Evolutionary conservation across 164 flowering plant species (phyloP).

Genomic region (Taxillus chinensis): DNA sequence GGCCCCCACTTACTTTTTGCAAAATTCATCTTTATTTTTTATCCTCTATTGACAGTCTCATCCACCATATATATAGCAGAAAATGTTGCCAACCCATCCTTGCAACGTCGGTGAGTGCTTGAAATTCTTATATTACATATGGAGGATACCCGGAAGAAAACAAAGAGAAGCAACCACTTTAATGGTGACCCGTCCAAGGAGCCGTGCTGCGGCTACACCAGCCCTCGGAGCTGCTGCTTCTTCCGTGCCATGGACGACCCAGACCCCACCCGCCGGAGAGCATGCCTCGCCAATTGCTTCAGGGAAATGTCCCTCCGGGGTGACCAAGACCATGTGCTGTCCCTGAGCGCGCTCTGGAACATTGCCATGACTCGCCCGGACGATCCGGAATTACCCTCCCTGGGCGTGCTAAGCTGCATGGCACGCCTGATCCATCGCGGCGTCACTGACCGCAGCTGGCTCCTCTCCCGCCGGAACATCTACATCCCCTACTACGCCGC

Average conservation of each 20-base stretch:
- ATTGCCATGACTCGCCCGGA: slow-evolving; percentile 75
- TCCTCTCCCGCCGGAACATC: slow-evolving; percentile 48
- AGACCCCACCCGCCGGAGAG: slow-evolving; percentile 30
- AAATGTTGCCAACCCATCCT: no score
- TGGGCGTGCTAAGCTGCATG: slow-evolving; percentile 75
- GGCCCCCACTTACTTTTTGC: no score
- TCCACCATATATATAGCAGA: no score
- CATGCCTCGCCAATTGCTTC: slow-evolving; percentile 36
- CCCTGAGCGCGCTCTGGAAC: slow-evolving; percentile 61
- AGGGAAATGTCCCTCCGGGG: slow-evolving; percentile 33
- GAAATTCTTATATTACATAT: no score
- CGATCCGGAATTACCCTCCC: slow-evolving; percentile 56
- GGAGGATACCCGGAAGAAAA: slow-evolving; percentile 17
- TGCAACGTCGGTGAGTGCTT: no score
- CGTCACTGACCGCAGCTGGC: slow-evolving; percentile 42
- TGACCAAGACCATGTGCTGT: slow-evolving; percentile 48
- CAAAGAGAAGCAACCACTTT: slow-evolving; percentile 4
- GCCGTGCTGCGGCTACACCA: background rate
- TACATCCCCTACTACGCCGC: slow-evolving; percentile 92
- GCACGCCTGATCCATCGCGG: slow-evolving; percentile 35
- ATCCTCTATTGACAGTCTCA: no score
- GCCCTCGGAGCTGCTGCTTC: slow-evolving; percentile 41
- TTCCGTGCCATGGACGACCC: slow-evolving; percentile 63
- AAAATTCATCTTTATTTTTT: no score
- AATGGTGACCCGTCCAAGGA: background rate